These are phyloP conservation scores for Penicillium olsonii DNA, from an alignment of 2,329 filamentous ascomycete species.

Conservation along the genomic window DNA sequence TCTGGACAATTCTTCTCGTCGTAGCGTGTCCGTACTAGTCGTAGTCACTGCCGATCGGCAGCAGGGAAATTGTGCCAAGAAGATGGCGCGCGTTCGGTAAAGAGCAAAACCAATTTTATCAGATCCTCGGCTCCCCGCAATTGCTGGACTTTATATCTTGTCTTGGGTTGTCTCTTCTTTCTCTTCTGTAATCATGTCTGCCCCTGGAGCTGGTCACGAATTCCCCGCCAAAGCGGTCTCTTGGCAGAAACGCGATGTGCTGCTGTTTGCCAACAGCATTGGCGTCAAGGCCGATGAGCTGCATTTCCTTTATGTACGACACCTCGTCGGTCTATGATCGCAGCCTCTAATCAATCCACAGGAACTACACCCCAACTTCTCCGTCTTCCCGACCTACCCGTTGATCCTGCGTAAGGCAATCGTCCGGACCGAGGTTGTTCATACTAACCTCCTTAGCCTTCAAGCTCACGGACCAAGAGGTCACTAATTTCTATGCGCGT, in stretches of 20 bases:
- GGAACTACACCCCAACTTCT: slow-evolving; percentile 85
- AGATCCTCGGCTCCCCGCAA: slow-evolving; percentile 30
- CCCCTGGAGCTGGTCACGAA: slow-evolving; percentile 70
- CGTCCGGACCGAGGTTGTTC: neutral
- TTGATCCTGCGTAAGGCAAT: slow-evolving; percentile 68
- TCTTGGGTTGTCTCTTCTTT: neutral
- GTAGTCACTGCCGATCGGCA: slow-evolving; percentile 4
- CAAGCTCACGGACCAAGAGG: slow-evolving; percentile 74
- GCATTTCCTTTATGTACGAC: slow-evolving; percentile 81
- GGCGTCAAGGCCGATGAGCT: slow-evolving; percentile 83
- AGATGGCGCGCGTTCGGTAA: slow-evolving; percentile 12
- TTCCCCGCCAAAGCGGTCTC: slow-evolving; percentile 74
- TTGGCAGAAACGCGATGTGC: slow-evolving; percentile 84
- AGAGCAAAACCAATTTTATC: slow-evolving; percentile 27
- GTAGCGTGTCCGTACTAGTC: neutral
- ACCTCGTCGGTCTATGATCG: neutral
- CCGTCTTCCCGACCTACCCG: slow-evolving; percentile 86
- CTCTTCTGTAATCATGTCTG: slow-evolving; percentile 40
- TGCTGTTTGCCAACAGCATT: slow-evolving; percentile 90
- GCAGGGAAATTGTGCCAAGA: slow-evolving; percentile 11
- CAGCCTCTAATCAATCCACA: slow-evolving; percentile 36
- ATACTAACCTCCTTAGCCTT: slow-evolving; percentile 60
- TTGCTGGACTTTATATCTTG: slow-evolving; percentile 19
- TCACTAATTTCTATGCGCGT: slow-evolving; percentile 79
- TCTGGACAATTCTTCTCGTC: slow-evolving; percentile 14